Evolutionary conservation across 345 rosid species (phyloP), one percentile per base, ranked within the genome.

Genomic region (Eutrema heterophyllum): DNA sequence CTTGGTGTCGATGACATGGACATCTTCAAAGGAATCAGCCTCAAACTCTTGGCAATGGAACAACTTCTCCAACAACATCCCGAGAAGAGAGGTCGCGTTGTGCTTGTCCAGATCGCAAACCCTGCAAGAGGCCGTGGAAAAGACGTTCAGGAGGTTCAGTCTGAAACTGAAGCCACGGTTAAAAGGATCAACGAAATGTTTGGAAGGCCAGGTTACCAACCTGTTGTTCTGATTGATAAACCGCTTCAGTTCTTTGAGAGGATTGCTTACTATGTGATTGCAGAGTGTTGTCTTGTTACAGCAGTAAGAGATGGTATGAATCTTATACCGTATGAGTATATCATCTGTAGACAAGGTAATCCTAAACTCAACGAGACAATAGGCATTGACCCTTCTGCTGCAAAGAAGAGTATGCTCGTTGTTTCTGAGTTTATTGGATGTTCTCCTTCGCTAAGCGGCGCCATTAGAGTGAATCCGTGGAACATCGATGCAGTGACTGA

Each of bases 291-390:
- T 71, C 91, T 93, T 30, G 98, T 93, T 24, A 93, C 98, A 6
- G 98, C 98, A 0, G 97, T 94, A 7, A 83, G 98, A 73, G 98
- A 94, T 54, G 98, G 97, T 69, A 94, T 94, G 98, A 91, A 94
- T 81, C 89, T 94, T 58, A 91, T 94, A 60, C 98, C 98, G 1
- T 93, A 93, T 55, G 97, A 93, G 62, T 93, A 93, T 53, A 77
- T 93, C 30, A 86, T 90, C 56, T 88, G 92, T 74, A 83, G 97
- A 63, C 92, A 93, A 80, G 97, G 96, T 12, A 93, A 86, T 68
- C 83, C 85, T 62, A 87, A 81, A 64, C 83, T 93, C 49, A 87
- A 89, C 65, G 76, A 79, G 79, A 78, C 79, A 16, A 67, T 89
- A 41, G 89, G 96, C 43, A 72, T 84, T 3, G 67, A 71, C 11